These are phyloP conservation scores for Aphanoascus verrucosus DNA, from an alignment of 2,329 filamentous ascomycete species.

Conservation along the genomic window DNA sequence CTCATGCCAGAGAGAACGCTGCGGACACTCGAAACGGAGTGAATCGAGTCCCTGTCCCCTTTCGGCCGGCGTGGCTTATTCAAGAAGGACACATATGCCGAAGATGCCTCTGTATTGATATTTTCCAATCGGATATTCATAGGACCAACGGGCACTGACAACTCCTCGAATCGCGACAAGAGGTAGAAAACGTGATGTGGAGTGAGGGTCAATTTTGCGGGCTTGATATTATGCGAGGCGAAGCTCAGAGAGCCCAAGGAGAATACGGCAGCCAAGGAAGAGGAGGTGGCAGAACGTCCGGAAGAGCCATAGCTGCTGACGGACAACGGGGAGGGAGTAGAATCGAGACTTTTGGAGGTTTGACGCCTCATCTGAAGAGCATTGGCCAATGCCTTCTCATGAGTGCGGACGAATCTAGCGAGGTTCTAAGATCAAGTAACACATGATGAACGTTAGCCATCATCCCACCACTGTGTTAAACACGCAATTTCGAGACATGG, in stretches of 20 bases:
- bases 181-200: slow-evolving; percentile 96
- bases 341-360: slow-evolving; percentile 56
- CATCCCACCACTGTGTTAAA: background rate
- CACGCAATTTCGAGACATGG: background rate
- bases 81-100: slow-evolving; percentile 90
- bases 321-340: slow-evolving; percentile 44
- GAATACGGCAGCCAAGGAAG: slow-evolving; percentile 67
- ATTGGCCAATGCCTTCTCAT: slow-evolving; percentile 95
- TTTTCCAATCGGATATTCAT: slow-evolving; percentile 96
- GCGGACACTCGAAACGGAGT: slow-evolving; percentile 89
- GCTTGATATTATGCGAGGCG: slow-evolving; percentile 73
- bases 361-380: slow-evolving; percentile 74
- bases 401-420: slow-evolving; percentile 87
- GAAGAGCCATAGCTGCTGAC: slow-evolving; percentile 54
- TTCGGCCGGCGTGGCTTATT: slow-evolving; percentile 71
- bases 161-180: slow-evolving; percentile 85
- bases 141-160: slow-evolving; percentile 79
- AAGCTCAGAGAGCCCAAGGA: slow-evolving; percentile 79
- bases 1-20: slow-evolving; percentile 98
- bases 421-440: slow-evolving; percentile 55
- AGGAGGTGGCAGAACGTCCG: slow-evolving; percentile 56
- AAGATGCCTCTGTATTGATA: slow-evolving; percentile 74
- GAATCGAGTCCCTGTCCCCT: slow-evolving; percentile 79
- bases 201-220: slow-evolving; percentile 82
- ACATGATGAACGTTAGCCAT: slow-evolving; percentile 4